phyloP scores from a whole-genome alignment of 2,329 filamentous ascomycete genomes.

The Lasiodiplodia citricola region DNA sequence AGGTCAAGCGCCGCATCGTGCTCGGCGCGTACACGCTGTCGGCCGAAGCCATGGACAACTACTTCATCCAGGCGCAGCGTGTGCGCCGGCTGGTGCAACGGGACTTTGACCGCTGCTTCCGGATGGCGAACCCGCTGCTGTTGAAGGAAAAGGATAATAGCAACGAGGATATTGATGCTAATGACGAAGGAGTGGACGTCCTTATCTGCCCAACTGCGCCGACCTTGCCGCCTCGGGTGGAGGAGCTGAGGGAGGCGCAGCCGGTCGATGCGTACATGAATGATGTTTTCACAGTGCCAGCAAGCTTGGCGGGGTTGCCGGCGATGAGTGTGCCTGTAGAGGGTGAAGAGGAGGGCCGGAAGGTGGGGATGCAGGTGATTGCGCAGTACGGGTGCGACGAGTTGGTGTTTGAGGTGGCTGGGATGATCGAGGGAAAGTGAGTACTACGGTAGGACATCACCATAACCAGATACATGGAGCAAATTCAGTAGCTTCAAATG shows the following conservation, averaged over 20 bases:
- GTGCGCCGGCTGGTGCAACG: slow-evolving; percentile 80
- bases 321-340: slow-evolving; percentile 80
- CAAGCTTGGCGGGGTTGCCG: slow-evolving; percentile 88
- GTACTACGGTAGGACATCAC: not conserved
- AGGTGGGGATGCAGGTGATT: slow-evolving; percentile 73
- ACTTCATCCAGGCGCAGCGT: slow-evolving; percentile 92
- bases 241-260: slow-evolving; percentile 43
- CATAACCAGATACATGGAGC: not conserved
- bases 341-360: slow-evolving; percentile 30
- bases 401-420: slow-evolving; percentile 65
- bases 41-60: slow-evolving; percentile 91
- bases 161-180: not conserved
- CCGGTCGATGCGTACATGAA: slow-evolving; percentile 84
- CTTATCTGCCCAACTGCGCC: slow-evolving; percentile 88
- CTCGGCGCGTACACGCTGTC: slow-evolving; percentile 90
- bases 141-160: not conserved
- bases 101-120: slow-evolving; percentile 85
- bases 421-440: slow-evolving; percentile 40
- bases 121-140: slow-evolving; percentile 68
- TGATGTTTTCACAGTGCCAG: slow-evolving; percentile 94
- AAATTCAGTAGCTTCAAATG: not conserved
- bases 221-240: slow-evolving; percentile 69
- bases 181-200: slow-evolving; percentile 75
- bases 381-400: slow-evolving; percentile 82
- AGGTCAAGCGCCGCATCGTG: slow-evolving; percentile 85